These are phyloP conservation scores for Macrophomina phaseolina DNA, from an alignment of 2,329 filamentous ascomycete species.

Conservation along the genomic window DNA sequence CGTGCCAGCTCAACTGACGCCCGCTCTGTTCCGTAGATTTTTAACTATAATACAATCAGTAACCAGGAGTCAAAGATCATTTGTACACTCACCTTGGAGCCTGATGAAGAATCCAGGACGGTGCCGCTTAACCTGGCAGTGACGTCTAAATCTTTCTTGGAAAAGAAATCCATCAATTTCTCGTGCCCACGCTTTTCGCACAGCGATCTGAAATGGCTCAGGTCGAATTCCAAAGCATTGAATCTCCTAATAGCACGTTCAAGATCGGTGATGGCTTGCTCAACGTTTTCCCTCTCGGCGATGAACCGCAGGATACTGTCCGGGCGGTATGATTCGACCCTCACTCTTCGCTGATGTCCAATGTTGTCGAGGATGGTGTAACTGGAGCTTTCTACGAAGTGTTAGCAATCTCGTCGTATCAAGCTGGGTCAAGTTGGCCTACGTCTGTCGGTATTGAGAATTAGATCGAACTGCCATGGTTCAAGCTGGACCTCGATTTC, in stretches of 20 bases:
- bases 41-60: slow-evolving; percentile 34
- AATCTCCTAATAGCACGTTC: slow-evolving; percentile 35
- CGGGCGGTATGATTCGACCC: slow-evolving; percentile 36
- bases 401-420: background rate
- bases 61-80: background rate
- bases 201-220: slow-evolving; percentile 35
- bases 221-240: slow-evolving; percentile 31
- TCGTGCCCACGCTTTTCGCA: slow-evolving; percentile 27
- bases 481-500: slow-evolving; percentile 43
- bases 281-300: slow-evolving; percentile 43
- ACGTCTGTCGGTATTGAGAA: slow-evolving; percentile 30
- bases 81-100: slow-evolving; percentile 33
- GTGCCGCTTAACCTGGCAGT: slow-evolving; percentile 36
- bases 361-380: slow-evolving; percentile 36
- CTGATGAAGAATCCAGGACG: slow-evolving; percentile 31
- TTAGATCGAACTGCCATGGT: slow-evolving; percentile 41
- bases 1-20: slow-evolving; percentile 37
- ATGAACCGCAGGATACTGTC: slow-evolving; percentile 43
- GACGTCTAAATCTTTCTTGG: slow-evolving; percentile 31
- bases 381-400: background rate
- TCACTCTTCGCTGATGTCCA: slow-evolving; percentile 37
- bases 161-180: slow-evolving; percentile 30
- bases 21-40: slow-evolving; percentile 37
- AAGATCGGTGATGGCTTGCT: slow-evolving; percentile 44
- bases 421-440: background rate